Evolutionary conservation across 2,329 filamentous ascomycete genomes (phyloP).

Genomic region (Phialocephala subalpina): DNA sequence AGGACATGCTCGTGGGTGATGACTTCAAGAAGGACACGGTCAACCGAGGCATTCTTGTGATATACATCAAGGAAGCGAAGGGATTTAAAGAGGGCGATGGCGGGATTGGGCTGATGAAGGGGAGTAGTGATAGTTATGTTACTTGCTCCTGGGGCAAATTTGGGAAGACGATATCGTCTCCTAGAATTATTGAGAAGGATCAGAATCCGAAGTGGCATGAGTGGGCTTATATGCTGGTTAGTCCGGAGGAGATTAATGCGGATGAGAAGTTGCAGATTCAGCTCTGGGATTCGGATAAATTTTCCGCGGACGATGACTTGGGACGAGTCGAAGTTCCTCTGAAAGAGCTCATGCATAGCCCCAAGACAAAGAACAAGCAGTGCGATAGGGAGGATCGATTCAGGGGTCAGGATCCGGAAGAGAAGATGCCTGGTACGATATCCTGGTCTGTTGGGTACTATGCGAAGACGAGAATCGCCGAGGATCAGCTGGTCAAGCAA

Average conservation of each 20-base stretch:
- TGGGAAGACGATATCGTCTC: conserved; percentile 72
- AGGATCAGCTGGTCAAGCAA: conserved; percentile 68
- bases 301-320: conserved; percentile 72
- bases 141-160: conserved; percentile 82
- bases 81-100: conserved; percentile 78
- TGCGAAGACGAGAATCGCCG: conserved; percentile 69
- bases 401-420: conserved; percentile 67
- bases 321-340: conserved; percentile 76
- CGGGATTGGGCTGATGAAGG: conserved; percentile 65
- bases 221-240: conserved; percentile 73
- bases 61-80: conserved; percentile 71
- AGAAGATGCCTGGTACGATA: conserved; percentile 74
- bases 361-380: conserved; percentile 67
- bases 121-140: conserved; percentile 75
- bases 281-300: conserved; percentile 78
- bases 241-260: conserved; percentile 75
- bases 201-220: conserved; percentile 78
- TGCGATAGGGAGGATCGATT: conserved; percentile 71
- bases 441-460: conserved; percentile 78
- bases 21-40: conserved; percentile 81
- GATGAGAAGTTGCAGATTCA: conserved; percentile 74
- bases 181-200: conserved; percentile 69
- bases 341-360: conserved; percentile 67
- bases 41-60: conserved; percentile 69
- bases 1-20: conserved; percentile 80